Evolutionary conservation across 2,329 filamentous ascomycete genomes (phyloP).

Genomic region (Botrytis fragariae): DNA sequence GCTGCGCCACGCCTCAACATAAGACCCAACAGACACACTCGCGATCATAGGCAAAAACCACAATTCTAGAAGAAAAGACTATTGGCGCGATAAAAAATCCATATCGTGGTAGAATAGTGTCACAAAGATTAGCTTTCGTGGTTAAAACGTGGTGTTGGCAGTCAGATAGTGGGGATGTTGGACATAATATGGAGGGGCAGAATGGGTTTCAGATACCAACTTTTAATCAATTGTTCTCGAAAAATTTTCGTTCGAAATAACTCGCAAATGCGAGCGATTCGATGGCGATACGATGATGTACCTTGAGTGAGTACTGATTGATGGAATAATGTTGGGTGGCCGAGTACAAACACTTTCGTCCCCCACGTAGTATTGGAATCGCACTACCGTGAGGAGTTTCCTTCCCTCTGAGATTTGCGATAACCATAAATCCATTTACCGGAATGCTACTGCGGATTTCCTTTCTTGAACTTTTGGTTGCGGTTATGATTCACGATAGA

Average conservation of each 20-base stretch:
- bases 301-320: neutral
- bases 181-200: neutral
- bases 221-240: neutral
- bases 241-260: neutral
- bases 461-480: neutral
- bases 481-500: neutral
- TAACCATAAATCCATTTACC: neutral
- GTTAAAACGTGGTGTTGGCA: neutral
- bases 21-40: neutral
- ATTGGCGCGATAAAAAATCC: neutral
- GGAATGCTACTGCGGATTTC: too few species aligned
- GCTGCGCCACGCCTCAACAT: neutral
- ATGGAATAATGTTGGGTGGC: neutral
- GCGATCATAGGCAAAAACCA: neutral
- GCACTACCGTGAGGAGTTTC: neutral
- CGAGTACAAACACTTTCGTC: neutral
- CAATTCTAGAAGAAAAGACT: neutral
- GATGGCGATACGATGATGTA: neutral
- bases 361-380: neutral
- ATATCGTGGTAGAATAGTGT: neutral
- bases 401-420: neutral
- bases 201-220: neutral
- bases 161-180: neutral
- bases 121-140: slow-evolving; percentile 1
- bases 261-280: neutral